Base-by-base conservation (phyloP, 1,139 yeast genomes). In the Sugiyamaella novakii region DNA sequence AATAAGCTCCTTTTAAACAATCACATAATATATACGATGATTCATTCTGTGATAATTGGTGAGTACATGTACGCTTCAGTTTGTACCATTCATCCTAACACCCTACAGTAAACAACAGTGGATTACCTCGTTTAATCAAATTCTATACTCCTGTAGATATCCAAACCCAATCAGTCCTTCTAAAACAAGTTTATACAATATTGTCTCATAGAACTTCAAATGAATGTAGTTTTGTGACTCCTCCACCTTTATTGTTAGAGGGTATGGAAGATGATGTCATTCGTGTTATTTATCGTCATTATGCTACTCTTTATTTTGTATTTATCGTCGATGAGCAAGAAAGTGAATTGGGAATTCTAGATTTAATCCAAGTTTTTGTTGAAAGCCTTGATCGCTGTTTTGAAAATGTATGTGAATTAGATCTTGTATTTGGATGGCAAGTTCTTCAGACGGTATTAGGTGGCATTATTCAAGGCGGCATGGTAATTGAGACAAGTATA, bases 401-500 rank as follows among this genome's bases (percentile, higher is more conserved):
- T 68, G 83, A 83, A 56, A 91, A 91, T 61, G 99, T 92, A 5
- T 91, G 97, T 67, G 99, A 92, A 65, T 75, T 92, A 57, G 98
- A 92, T 67, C 74, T 92, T 59, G 97, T 94, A 19, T 91, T 89
- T 55, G 97, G 97, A 21, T 92, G 98, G 97, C 97, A 92, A 67
- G 95, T 89, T 11, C 72, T 92, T 37, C 95, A 92, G 63, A 85
- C 96, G 1, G 97, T 92, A 3, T 70, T 92, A 49, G 69, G 67
- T 29, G 98, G 94, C 61, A 86, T 92, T 35, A 85, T 92, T 1
- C 98, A 92, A 65, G 98, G 98, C 24, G 99, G 99, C 0, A 84
- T 94, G 95, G 98, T 92, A n/a, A 87, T 94, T 33, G 98, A 92
- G 65, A 91, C 98, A 1, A 88, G 84, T 60, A 87, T 89, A 22